These are phyloP conservation scores for Chloranthus sessilifolius DNA, from an alignment of 164 flowering plant genomes.

Conservation along the genomic window DNA sequence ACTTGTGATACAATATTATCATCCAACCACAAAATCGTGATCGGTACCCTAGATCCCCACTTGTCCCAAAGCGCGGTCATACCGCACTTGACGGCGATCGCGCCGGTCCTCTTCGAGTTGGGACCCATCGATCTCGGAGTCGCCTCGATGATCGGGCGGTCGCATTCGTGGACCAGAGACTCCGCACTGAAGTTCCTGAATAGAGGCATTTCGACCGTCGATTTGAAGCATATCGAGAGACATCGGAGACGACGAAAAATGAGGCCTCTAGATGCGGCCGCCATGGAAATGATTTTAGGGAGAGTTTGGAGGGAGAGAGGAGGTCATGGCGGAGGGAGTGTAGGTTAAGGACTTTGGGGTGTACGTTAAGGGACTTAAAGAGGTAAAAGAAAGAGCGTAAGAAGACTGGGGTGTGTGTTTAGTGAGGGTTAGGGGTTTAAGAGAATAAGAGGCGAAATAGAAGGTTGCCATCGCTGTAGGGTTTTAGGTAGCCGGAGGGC, in stretches of 20 bases:
- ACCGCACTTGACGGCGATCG: conserved; percentile 84
- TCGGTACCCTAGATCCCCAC: conserved; percentile 89
- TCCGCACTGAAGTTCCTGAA: conserved; percentile 35
- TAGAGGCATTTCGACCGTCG: conserved; percentile 12
- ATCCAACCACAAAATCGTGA: conserved; percentile 74
- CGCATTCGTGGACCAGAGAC: conserved; percentile 11
- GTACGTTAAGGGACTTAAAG: too few relatives aligned
- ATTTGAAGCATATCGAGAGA: conserved; percentile 19
- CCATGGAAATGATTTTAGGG: conserved; percentile 24
- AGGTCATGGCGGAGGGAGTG: not conserved
- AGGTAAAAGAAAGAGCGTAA: too few relatives aligned
- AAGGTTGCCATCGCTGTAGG: conserved; percentile 5
- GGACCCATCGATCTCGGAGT: conserved; percentile 54
- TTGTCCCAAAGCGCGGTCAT: conserved; percentile 95
- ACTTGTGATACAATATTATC: conserved; percentile 89
- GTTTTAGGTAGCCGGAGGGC: conserved; percentile 1
- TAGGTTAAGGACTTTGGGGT: not conserved
- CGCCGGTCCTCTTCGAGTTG: conserved; percentile 70
- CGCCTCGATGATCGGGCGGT: conserved; percentile 32
- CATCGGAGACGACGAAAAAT: conserved; percentile 43
- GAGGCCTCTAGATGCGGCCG: conserved; percentile 66
- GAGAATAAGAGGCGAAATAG: not conserved
- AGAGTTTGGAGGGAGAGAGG: not conserved
- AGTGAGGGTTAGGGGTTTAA: not conserved
- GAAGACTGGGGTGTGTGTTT: too few relatives aligned